phyloP scores from a whole-genome alignment of 169 alveolate species.

The Perkinsus chesapeaki region DNA sequence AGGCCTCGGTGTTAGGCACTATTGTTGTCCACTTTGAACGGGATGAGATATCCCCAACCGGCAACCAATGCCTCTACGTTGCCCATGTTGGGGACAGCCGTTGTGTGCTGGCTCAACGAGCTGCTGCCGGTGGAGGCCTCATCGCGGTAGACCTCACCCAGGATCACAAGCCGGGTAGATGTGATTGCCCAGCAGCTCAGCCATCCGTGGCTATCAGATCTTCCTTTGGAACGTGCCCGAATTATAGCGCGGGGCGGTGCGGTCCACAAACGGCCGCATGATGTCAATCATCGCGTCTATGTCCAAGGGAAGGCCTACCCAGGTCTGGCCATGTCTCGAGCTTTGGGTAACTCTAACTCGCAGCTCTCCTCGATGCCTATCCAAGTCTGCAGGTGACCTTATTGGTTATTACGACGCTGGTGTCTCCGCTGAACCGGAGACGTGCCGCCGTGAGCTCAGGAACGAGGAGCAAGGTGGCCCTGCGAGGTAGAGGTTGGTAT shows the following conservation, averaged over 20 bases:
- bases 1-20: not conserved
- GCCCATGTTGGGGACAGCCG: conserved; percentile 80
- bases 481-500: not conserved
- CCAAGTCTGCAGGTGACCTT: not conserved
- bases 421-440: conserved; percentile 25
- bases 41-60: not conserved
- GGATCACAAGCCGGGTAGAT: conserved; percentile 21
- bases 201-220: conserved; percentile 3
- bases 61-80: conserved; percentile 17
- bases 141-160: conserved; percentile 11
- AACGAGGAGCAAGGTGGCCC: not conserved
- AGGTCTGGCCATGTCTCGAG: conserved; percentile 75
- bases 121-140: not conserved
- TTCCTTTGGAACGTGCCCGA: conserved; percentile 4
- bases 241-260: conserved; percentile 44
- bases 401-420: conserved; percentile 19
- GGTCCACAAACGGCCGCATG: conserved; percentile 52
- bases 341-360: conserved; percentile 26
- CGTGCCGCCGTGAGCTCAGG: not conserved
- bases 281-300: conserved; percentile 69
- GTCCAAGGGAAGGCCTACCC: conserved; percentile 64
- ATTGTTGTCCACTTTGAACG: conserved; percentile 18
- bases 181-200: not conserved
- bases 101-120: conserved; percentile 43
- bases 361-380: not conserved